A percentile compares a stretch with the other conserved stretches of the same genome.
Conservation (phyloP, 2,329 filamentous ascomycete species). For the Mollisia scopiformis region DNA sequence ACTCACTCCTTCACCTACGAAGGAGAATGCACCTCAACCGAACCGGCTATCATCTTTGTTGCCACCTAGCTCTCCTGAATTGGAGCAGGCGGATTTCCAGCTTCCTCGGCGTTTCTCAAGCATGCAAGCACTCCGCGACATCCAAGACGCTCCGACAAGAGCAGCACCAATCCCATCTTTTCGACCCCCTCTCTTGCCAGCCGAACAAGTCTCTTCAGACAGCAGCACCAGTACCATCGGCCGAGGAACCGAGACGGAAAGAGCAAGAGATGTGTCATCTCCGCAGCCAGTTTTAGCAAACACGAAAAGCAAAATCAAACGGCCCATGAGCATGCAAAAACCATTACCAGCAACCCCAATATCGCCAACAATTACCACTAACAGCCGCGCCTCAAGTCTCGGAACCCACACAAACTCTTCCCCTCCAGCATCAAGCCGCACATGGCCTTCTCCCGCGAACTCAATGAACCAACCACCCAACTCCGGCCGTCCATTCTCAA, state of each 20-base stretch:
- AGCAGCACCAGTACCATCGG: background rate
- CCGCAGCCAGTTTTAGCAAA: conserved; percentile 20
- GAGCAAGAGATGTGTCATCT: conserved; percentile 1
- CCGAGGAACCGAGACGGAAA: background rate
- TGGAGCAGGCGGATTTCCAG: conserved; percentile 20
- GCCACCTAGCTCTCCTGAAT: conserved; percentile 13
- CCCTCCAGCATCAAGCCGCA: background rate
- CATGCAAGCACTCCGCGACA: conserved; percentile 18
- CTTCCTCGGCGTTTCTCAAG: conserved; percentile 26
- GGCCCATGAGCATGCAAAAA: conserved; percentile 28
- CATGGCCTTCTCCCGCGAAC: background rate
- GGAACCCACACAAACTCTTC: background rate
- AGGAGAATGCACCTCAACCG: background rate
- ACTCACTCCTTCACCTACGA: background rate
- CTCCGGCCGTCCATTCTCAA: background rate
- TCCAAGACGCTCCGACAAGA: background rate
- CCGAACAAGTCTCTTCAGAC: background rate
- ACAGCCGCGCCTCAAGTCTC: background rate
- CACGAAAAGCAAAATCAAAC: conserved; percentile 22
- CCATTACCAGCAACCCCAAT: conserved; percentile 3
- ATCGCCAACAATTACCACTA: conserved; percentile 30
- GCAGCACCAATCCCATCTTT: background rate
- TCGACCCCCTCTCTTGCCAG: background rate
- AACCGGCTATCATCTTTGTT: conserved; percentile 25
- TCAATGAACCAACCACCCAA: background rate